phyloP scores from a whole-genome alignment of 306 rosid species.

The Ormosia semicastrata region DNA sequence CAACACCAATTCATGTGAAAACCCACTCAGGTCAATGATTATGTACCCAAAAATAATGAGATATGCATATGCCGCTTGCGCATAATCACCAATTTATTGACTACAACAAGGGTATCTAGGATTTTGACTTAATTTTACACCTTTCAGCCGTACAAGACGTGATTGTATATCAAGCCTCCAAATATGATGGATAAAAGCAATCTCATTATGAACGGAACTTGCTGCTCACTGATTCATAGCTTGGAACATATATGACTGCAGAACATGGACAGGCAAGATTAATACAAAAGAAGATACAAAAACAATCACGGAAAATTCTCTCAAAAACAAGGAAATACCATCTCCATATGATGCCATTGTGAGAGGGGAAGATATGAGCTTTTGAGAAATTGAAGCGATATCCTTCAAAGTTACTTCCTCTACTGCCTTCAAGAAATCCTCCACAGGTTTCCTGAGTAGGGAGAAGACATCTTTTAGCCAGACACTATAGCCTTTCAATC shows the following conservation, averaged over 20 bases:
- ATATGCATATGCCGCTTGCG: constrained; percentile 30
- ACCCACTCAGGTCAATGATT: constrained; percentile 20
- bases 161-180: constrained; percentile 11
- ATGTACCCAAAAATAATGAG: constrained; percentile 38
- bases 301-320: background rate
- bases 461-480: constrained; percentile 18
- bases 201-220: constrained; percentile 61
- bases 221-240: constrained; percentile 76
- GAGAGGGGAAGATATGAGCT: constrained; percentile 87
- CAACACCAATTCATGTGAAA: background rate
- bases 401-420: constrained; percentile 71
- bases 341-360: constrained; percentile 95
- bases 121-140: constrained; percentile 35
- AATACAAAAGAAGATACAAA: background rate
- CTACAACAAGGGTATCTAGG: constrained; percentile 18
- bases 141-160: constrained; percentile 24
- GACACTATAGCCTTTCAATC: background rate
- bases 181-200: constrained; percentile 6
- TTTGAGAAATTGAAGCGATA: constrained; percentile 64
- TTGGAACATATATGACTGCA: constrained; percentile 76
- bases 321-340: constrained; percentile 40
- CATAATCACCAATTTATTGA: constrained; percentile 43
- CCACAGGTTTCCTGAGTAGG: constrained; percentile 67
- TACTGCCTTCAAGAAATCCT: constrained; percentile 71
- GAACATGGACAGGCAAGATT: constrained; percentile 12